Conservation (phyloP, 2,329 filamentous ascomycete genomes). For the Penicillium sp. region DNA sequence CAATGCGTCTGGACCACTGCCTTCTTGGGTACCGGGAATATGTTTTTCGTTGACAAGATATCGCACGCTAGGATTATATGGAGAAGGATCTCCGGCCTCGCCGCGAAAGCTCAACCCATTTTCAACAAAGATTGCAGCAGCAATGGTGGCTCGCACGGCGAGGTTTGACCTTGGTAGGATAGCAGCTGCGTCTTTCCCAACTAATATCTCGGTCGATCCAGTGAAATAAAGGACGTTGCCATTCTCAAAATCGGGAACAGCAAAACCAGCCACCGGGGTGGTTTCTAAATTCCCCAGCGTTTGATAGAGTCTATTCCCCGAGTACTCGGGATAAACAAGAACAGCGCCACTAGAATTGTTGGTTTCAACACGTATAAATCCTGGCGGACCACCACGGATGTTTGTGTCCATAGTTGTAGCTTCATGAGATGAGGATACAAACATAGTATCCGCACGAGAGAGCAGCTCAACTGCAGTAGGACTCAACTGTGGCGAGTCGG, state of each 20-base stretch:
- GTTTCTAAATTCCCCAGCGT: constrained; percentile 68
- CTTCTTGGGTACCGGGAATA: not conserved
- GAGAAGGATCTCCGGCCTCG: constrained; percentile 57
- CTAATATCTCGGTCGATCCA: constrained; percentile 64
- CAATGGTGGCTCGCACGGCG: constrained; percentile 61
- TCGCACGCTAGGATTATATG: constrained; percentile 75
- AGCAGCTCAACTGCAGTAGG: not conserved
- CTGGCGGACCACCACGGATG: constrained; percentile 69
- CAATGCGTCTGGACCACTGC: constrained; percentile 22
- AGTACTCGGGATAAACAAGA: constrained; percentile 78
- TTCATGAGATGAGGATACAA: constrained; percentile 66
- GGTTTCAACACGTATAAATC: constrained; percentile 68
- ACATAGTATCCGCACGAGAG: constrained; percentile 47
- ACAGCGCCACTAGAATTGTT: constrained; percentile 49
- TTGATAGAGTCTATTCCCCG: constrained; percentile 80
- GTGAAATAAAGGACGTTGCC: constrained; percentile 71
- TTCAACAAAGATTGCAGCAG: constrained; percentile 60
- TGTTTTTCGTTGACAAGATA: constrained; percentile 59
- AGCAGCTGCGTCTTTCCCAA: constrained; percentile 59
- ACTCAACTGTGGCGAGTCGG: constrained; percentile 32
- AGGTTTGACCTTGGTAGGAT: constrained; percentile 69
- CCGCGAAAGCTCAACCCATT: constrained; percentile 68
- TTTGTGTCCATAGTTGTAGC: constrained; percentile 75
- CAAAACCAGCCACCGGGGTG: constrained; percentile 66
- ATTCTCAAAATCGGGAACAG: constrained; percentile 70